Evolutionary conservation across 164 flowering plant genomes (phyloP), one percentile per base, ranked within the genome.

Genomic region (Amborella trichopoda): DNA sequence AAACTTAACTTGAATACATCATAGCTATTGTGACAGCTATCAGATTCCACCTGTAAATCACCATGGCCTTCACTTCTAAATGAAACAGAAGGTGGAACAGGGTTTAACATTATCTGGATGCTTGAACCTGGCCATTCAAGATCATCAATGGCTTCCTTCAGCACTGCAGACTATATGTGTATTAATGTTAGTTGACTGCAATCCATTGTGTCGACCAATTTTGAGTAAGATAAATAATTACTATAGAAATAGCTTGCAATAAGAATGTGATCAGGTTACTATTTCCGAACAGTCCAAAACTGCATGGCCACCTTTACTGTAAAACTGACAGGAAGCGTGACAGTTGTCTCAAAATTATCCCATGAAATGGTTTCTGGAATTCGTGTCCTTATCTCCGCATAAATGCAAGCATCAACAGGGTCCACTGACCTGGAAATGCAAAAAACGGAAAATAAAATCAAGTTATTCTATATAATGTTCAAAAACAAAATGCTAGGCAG

Each of bases 111-210:
- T 51, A 93, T 76, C 57, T 73, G 77, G 62, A 93, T 68, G 67
- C 91, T 80, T 47, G 99, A 73, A 42, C 96, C 96, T 2, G 99
- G 99, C 96, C 96, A 93, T 56, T 93, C 99, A 56, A 93, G 94
- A 66, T 93, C 96, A 69, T 88, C 99, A 49, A 88, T 74, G 16
- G 94, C 95, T 73, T 82, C 95, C 73, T 83, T 93, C 40, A 93
- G 43, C 30, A 85, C 86, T 67, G 96, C 79, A 56, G 95, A 84
- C 99, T 93, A 67, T 23, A 40, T 46, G 22, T 24, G 38, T 22
- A n/a, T 28, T 17, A 6, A 24, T 38, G n/a, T n/a, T n/a, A n/a
- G n/a, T n/a, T n/a, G n/a, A n/a, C n/a, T n/a, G n/a, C n/a, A n/a
- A n/a, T n/a, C n/a, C n/a, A n/a, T n/a, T n/a, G n/a, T n/a, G n/a